Percentiles rank a stretch among this genome's conserved stretches.
These are phyloP conservation scores for Metschnikowia baotianmanensis DNA, from an alignment of 805 yeast genomes.

Conservation along the genomic window DNA sequence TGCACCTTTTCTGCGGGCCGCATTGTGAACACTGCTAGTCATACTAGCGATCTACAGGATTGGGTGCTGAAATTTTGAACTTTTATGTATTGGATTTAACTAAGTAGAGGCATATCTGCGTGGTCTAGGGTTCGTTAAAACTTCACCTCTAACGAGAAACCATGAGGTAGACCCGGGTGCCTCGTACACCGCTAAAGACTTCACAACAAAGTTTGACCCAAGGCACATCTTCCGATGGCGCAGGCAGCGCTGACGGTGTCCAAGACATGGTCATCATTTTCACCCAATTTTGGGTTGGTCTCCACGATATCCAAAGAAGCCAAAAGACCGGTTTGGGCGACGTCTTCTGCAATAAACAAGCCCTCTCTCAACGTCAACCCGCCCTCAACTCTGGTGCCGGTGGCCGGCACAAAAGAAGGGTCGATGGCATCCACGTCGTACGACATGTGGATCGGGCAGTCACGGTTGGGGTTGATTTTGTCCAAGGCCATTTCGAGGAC, in stretches of 20 bases:
- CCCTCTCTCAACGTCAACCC: constrained; percentile 95
- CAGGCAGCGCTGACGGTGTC: constrained; percentile 90
- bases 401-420: constrained; percentile 91
- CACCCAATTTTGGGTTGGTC: constrained; percentile 85
- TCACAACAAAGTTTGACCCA: constrained; percentile 83
- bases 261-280: constrained; percentile 66
- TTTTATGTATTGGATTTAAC: no score
- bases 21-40: no score
- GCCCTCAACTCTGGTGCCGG: constrained; percentile 97
- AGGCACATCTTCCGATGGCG: constrained; percentile 88
- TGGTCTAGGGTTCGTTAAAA: not conserved
- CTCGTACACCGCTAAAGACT: not conserved
- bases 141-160: not conserved
- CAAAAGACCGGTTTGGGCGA: constrained; percentile 86
- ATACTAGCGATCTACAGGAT: no score
- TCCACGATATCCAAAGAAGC: constrained; percentile 91
- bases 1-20: no score
- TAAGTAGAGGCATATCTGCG: no score
- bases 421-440: constrained; percentile 98
- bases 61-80: no score
- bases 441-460: constrained; percentile 78
- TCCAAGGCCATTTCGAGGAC: constrained; percentile 91
- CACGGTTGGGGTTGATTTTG: constrained; percentile 65
- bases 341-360: constrained; percentile 83
- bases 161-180: not conserved